Conservation (phyloP, 2,329 filamentous ascomycete genomes). For the Lasiodiplodia theobromae region DNA sequence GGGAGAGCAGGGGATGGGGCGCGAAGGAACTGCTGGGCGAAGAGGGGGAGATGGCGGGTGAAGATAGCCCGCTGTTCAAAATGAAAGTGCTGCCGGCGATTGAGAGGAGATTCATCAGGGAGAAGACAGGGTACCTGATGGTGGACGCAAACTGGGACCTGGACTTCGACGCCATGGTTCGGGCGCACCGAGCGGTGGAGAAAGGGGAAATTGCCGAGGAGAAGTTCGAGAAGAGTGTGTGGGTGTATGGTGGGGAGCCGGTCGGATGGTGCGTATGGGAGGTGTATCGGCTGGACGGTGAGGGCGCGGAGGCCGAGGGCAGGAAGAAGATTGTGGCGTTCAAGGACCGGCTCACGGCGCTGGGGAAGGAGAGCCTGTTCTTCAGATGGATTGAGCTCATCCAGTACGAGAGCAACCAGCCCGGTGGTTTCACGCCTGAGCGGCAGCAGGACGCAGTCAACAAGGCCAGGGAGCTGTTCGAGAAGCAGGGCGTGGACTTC, state of each 20-base stretch:
- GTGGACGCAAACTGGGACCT: conserved; percentile 88
- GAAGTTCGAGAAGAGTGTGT: conserved; percentile 74
- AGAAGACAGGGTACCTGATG: conserved; percentile 87
- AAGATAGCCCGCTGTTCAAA: conserved; percentile 64
- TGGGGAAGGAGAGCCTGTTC: conserved; percentile 89
- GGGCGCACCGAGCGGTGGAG: conserved; percentile 74
- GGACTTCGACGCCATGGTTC: conserved; percentile 82
- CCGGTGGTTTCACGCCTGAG: conserved; percentile 79
- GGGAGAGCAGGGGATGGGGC: conserved; percentile 78
- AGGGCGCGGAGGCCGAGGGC: conserved; percentile 65
- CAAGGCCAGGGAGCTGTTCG: conserved; percentile 79
- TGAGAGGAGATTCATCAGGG: conserved; percentile 67
- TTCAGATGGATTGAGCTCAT: conserved; percentile 93
- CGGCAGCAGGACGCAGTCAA: conserved; percentile 74
- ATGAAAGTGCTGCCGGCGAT: conserved; percentile 73
- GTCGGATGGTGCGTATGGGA: conserved; percentile 71
- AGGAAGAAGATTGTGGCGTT: conserved; percentile 80
- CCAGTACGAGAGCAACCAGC: conserved; percentile 81
- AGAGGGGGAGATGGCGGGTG: conserved; percentile 48
- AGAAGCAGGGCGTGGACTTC: conserved; percentile 79
- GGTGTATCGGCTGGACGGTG: conserved; percentile 60
- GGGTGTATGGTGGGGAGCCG: conserved; percentile 43
- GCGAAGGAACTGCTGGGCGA: conserved; percentile 61
- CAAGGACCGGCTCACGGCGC: conserved; percentile 73
- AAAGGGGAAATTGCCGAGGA: conserved; percentile 65